A percentile compares a stretch with the other conserved stretches of the same genome.
phyloP scores from a whole-genome alignment of 2,329 filamentous ascomycete species.

The Colletotrichum liaoningense region DNA sequence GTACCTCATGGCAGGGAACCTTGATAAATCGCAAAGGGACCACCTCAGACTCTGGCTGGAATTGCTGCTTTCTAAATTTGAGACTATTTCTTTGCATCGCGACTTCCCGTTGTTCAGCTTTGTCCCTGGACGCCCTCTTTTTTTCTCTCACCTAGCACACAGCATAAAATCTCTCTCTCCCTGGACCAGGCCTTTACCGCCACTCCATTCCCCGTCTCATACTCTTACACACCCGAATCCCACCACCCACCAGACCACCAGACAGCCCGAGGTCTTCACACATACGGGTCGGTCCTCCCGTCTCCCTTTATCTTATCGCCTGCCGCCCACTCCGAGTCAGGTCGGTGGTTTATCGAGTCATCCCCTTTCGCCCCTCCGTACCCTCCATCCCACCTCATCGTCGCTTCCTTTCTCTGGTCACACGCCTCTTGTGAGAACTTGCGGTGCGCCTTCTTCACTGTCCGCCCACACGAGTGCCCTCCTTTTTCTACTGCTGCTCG shows the following conservation, averaged over 20 bases:
- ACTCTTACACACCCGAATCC: too few relatives aligned
- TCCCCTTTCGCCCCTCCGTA: conserved; percentile 25
- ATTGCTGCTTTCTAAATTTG: not conserved
- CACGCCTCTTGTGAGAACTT: conserved; percentile 23
- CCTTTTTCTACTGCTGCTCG: not conserved
- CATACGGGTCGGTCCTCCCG: not conserved
- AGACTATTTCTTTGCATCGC: not conserved
- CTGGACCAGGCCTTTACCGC: not conserved
- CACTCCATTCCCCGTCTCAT: not conserved
- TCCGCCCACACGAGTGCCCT: not conserved
- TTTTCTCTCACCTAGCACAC: not conserved
- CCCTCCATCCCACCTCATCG: conserved; percentile 21
- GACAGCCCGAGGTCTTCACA: too few relatives aligned
- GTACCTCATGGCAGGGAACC: conserved; percentile 10
- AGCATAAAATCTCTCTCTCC: not conserved
- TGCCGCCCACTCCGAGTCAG: conserved; percentile 25
- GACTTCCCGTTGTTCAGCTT: not conserved
- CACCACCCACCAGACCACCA: too few relatives aligned
- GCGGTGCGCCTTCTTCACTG: not conserved
- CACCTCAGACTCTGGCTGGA: not conserved
- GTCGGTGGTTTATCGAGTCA: conserved; percentile 25
- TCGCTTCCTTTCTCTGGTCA: conserved; percentile 1
- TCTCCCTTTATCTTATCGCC: conserved; percentile 27
- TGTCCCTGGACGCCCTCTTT: not conserved
- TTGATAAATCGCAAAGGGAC: conserved; percentile 28